A percentile compares a stretch with the other conserved stretches of the same genome.
Conservation (phyloP, 2,329 filamentous ascomycete genomes). For the Magnaporthiopsis poae region DNA sequence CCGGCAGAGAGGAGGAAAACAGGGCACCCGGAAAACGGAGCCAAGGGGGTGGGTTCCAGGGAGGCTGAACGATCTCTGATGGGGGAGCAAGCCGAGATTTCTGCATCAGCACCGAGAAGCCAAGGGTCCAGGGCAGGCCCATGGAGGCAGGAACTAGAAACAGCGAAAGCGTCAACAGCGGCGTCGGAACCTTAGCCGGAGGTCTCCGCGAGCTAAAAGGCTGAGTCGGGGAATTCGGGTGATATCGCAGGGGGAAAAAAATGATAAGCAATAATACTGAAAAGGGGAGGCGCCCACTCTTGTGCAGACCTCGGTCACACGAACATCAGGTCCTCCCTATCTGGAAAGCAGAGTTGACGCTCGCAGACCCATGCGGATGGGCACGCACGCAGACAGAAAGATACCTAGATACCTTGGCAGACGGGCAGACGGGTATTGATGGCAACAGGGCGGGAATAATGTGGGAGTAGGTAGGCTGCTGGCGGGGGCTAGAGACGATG, state of each 20-base stretch:
- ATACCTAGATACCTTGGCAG: too few species aligned
- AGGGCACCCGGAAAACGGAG: neutral
- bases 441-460: too few species aligned
- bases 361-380: too few species aligned
- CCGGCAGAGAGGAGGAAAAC: neutral
- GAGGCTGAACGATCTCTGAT: neutral
- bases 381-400: too few species aligned
- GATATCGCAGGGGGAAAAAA: neutral
- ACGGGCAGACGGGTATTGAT: too few species aligned
- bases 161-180: constrained; percentile 2
- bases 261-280: too few species aligned
- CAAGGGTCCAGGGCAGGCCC: neutral
- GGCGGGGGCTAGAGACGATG: too few species aligned
- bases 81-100: neutral
- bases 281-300: too few species aligned
- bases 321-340: too few species aligned
- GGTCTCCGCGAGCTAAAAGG: constrained; percentile 4
- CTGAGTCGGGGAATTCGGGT: neutral
- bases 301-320: too few species aligned
- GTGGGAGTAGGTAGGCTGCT: too few species aligned
- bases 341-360: too few species aligned
- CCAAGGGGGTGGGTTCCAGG: neutral
- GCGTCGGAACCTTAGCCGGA: constrained; percentile 1
- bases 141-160: constrained; percentile 1
- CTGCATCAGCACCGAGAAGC: neutral